These are phyloP conservation scores for Yarrowia sp. DNA, from an alignment of 805 yeast species.

Conservation along the genomic window DNA sequence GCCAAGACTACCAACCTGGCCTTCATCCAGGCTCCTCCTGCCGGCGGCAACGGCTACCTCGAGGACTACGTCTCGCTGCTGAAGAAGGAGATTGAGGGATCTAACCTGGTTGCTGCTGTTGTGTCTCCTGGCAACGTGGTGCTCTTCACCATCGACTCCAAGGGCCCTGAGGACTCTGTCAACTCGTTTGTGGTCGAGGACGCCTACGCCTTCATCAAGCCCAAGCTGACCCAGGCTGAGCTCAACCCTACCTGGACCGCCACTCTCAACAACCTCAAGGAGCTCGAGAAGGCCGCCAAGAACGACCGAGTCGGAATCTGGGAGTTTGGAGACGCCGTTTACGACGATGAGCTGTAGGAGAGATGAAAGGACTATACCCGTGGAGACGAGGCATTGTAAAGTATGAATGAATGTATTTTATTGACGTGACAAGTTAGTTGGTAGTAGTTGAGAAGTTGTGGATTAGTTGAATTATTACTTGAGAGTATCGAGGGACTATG, in stretches of 20 bases:
- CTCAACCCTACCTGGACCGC: conserved; percentile 45
- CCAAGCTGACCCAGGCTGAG: conserved; percentile 44
- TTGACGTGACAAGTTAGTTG: no score
- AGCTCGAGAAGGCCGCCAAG: conserved; percentile 60
- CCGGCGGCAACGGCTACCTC: conserved; percentile 60
- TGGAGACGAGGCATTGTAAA: no score
- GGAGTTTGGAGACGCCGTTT: conserved; percentile 77
- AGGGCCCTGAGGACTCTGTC: conserved; percentile 63
- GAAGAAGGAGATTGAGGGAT: conserved; percentile 61
- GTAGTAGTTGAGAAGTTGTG: no score
- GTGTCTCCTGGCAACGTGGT: conserved; percentile 53
- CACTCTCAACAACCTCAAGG: conserved; percentile 54
- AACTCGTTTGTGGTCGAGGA: conserved; percentile 64
- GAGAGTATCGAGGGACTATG: no score
- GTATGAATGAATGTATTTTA: no score
- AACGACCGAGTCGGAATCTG: conserved; percentile 66
- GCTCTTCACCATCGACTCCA: conserved; percentile 63
- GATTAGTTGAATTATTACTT: no score
- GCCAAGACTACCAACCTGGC: conserved; percentile 64
- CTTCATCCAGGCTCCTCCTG: conserved; percentile 64
- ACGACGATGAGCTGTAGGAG: conserved; percentile 53
- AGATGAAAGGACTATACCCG: no score
- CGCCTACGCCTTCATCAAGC: conserved; percentile 64
- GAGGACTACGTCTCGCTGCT: conserved; percentile 61
- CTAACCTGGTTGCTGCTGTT: conserved; percentile 59